phyloP scores from a whole-genome alignment of 352 stramenopile genomes.

The Blastocystis sp. region DNA sequence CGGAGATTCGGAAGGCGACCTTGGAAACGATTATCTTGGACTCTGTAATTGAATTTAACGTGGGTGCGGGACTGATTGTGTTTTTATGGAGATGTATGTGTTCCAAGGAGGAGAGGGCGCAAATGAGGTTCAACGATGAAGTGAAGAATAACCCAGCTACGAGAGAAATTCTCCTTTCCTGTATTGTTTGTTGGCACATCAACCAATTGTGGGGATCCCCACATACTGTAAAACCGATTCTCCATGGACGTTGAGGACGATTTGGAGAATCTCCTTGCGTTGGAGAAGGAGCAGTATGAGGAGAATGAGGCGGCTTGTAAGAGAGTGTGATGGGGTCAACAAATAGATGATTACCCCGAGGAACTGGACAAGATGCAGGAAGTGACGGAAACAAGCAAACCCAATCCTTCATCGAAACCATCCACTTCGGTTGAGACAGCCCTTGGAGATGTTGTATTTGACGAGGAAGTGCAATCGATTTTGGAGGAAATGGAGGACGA shows the following conservation, averaged over 20 bases:
- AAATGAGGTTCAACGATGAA: background rate
- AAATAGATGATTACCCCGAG: background rate
- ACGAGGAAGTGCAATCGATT: background rate
- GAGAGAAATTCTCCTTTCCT: background rate
- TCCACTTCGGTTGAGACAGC: too few species aligned
- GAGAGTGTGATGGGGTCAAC: background rate
- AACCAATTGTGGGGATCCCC: background rate
- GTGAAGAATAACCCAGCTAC: too few species aligned
- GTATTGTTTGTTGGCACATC: background rate
- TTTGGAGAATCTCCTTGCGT: slow-evolving; percentile 1
- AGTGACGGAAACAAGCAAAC: background rate
- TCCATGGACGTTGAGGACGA: background rate
- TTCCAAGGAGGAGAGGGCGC: background rate
- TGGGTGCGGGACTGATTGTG: slow-evolving; percentile 21
- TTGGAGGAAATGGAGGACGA: background rate
- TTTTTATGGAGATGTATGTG: background rate
- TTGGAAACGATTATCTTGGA: slow-evolving; percentile 47
- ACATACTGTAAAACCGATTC: background rate
- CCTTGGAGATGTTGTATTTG: too few species aligned
- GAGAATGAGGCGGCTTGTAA: background rate
- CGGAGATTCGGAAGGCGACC: slow-evolving; percentile 24
- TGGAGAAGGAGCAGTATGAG: slow-evolving; percentile 11
- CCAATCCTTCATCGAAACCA: background rate
- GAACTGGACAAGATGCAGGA: background rate
- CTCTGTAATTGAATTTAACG: slow-evolving; percentile 54